A percentile compares a stretch with the other conserved stretches of the same genome.
Evolutionary conservation across 1,139 yeast genomes (phyloP).

Genomic region (Lodderomyces orthopsilosis): DNA sequence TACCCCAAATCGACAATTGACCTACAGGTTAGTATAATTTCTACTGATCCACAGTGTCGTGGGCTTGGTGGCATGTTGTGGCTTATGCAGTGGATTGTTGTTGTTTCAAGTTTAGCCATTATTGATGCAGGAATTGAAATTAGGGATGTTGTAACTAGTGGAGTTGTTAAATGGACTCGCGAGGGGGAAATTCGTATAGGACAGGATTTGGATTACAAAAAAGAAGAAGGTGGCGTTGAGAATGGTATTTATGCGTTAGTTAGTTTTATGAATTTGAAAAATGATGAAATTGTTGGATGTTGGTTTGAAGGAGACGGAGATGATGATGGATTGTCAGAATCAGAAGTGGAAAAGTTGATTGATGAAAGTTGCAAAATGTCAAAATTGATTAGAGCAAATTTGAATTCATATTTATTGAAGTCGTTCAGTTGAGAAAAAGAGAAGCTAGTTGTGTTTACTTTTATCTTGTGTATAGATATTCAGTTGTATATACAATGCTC

Average conservation of each 20-base stretch:
- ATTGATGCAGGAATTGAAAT: constrained; percentile 83
- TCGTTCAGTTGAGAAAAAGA: background rate
- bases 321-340: constrained; percentile 21
- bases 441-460: background rate
- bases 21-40: constrained; percentile 66
- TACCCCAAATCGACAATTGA: constrained; percentile 91
- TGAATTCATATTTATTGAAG: constrained; percentile 30
- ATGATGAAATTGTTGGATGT: constrained; percentile 54
- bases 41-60: constrained; percentile 19
- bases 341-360: constrained; percentile 27
- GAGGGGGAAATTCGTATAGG: background rate
- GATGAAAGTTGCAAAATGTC: constrained; percentile 45
- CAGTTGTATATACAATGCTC: background rate
- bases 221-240: constrained; percentile 16
- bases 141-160: constrained; percentile 74
- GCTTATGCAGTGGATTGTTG: constrained; percentile 45
- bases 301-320: constrained; percentile 47
- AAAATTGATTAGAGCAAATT: constrained; percentile 41
- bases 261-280: constrained; percentile 52
- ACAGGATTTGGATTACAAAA: background rate
- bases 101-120: constrained; percentile 68
- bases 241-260: constrained; percentile 39
- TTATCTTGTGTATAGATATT: background rate
- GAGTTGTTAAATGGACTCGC: constrained; percentile 37
- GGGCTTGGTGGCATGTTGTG: constrained; percentile 37